Conservation (phyloP, 2,329 filamentous ascomycete genomes). For the Didymella glomerata region DNA sequence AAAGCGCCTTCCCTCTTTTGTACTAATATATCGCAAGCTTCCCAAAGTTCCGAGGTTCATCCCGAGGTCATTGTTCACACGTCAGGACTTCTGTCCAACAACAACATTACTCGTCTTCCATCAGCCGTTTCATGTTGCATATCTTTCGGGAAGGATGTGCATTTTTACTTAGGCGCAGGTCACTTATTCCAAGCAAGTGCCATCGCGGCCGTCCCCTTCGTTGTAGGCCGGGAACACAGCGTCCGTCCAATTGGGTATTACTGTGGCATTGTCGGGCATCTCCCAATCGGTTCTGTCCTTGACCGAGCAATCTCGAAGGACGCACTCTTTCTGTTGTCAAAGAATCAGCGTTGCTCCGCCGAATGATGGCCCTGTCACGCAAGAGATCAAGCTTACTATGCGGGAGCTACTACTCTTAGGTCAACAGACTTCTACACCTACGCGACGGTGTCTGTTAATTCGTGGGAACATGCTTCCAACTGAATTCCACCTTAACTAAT, state of each 20-base stretch:
- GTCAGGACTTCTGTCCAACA: not conserved
- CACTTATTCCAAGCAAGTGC: not conserved
- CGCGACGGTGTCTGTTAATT: not conserved
- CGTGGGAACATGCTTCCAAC: not conserved
- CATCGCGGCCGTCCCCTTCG: not conserved
- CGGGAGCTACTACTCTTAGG: not conserved
- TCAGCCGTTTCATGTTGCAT: not conserved
- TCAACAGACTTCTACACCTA: not conserved
- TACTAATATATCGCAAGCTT: not conserved
- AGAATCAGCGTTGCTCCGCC: not conserved
- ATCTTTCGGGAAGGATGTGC: not conserved
- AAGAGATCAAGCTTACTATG: not conserved
- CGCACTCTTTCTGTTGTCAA: not conserved
- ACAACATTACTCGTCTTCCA: not conserved
- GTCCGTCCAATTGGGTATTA: not conserved
- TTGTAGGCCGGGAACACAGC: not conserved
- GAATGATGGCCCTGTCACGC: not conserved
- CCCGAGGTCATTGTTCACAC: not conserved
- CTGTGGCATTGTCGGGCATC: not conserved
- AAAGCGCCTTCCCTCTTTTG: constrained; percentile 2
- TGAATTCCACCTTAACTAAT: not conserved
- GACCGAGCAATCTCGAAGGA: not conserved
- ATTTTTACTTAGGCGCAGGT: not conserved
- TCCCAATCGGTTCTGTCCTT: not conserved
- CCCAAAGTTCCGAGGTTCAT: not conserved